phyloP scores from a whole-genome alignment of 129 eudicot genomes.

The Flaveria brownii region DNA sequence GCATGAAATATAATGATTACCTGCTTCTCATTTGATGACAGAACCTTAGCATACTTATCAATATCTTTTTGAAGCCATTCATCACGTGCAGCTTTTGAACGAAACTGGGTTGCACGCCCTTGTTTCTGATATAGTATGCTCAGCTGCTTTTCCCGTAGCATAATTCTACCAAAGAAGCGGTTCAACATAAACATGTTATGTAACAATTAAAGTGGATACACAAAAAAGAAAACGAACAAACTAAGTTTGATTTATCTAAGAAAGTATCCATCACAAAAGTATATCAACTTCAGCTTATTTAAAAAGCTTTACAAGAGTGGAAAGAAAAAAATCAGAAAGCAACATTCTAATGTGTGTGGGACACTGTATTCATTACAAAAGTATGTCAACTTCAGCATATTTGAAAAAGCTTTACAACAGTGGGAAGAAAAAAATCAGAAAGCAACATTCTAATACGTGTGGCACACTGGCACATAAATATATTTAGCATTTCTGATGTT shows the following conservation, averaged over 20 bases:
- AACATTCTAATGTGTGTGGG: not conserved
- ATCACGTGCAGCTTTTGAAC: constrained; percentile 89
- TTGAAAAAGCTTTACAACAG: not conserved
- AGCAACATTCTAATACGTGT: not conserved
- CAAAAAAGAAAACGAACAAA: not conserved
- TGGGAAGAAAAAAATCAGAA: not conserved
- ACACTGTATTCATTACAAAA: not conserved
- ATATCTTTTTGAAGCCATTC: constrained; percentile 94
- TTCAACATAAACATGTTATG: constrained; percentile 6
- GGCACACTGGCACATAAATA: not conserved
- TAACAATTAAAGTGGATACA: constrained; percentile 2
- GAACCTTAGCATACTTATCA: constrained; percentile 69
- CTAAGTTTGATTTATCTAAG: not conserved
- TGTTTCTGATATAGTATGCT: constrained; percentile 96
- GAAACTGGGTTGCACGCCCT: constrained; percentile 97
- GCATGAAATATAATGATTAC: constrained; percentile 33
- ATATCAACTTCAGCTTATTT: not conserved
- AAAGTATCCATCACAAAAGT: not conserved
- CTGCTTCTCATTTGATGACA: constrained; percentile 66
- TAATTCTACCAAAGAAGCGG: constrained; percentile 52
- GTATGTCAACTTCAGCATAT: not conserved
- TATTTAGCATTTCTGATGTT: constrained; percentile 22
- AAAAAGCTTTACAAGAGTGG: not conserved
- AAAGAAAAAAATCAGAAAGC: not conserved
- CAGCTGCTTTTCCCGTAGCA: constrained; percentile 93